Conservation (phyloP, 345 rosid species). For the Eucalyptus microcorys region DNA sequence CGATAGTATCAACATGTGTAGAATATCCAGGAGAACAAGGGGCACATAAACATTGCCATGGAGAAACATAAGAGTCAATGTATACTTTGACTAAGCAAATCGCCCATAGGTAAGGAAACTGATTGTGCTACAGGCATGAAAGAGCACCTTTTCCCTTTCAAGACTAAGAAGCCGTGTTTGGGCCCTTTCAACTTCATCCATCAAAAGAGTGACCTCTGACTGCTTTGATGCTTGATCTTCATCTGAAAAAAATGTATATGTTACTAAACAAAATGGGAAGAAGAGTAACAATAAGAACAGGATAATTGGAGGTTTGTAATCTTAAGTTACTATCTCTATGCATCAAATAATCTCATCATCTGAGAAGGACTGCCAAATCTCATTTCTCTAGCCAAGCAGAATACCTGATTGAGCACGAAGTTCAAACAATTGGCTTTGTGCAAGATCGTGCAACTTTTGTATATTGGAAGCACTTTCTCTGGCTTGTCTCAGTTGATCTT, state of each 20-base stretch:
- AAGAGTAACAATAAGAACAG: neutral
- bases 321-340: neutral
- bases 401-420: slow-evolving; percentile 96
- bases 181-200: slow-evolving; percentile 99
- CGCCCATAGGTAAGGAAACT: neutral
- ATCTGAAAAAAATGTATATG: slow-evolving; percentile 30
- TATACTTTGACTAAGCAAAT: neutral
- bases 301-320: neutral
- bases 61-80: neutral
- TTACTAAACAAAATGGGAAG: neutral
- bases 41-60: neutral
- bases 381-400: neutral
- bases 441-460: slow-evolving; percentile 96
- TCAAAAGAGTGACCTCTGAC: slow-evolving; percentile 82
- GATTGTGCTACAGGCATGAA: neutral
- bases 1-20: neutral
- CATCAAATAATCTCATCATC: neutral
- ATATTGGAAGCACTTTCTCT: slow-evolving; percentile 87
- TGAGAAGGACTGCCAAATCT: neutral
- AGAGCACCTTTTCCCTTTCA: slow-evolving; percentile 87
- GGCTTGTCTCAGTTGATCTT: slow-evolving; percentile 97
- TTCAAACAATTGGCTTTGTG: slow-evolving; percentile 95
- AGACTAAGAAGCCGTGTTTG: slow-evolving; percentile 89
- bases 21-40: neutral
- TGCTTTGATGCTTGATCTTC: slow-evolving; percentile 93